Evolutionary conservation across 495 filamentous ascomycete genomes (phyloP).

Genomic region (Endocarpon pusillum): DNA sequence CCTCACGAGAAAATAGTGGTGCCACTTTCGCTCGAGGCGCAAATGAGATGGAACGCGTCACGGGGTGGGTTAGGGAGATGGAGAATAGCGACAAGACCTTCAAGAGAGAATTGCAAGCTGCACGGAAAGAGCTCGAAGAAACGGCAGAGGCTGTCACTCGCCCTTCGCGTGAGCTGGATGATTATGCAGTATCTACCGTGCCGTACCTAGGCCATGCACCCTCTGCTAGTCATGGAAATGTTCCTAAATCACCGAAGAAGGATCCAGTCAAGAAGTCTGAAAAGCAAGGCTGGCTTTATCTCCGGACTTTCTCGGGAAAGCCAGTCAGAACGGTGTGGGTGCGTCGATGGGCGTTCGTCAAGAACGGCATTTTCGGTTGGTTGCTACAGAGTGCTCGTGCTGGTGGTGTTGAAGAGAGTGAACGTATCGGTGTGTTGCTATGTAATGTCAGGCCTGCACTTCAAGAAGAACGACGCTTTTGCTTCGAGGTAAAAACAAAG

Average conservation of each 20-base stretch:
- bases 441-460: constrained; percentile 83
- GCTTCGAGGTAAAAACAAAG: constrained; percentile 98
- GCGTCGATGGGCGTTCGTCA: constrained; percentile 84
- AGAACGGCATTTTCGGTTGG: constrained; percentile 91
- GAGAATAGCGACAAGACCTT: constrained; percentile 66
- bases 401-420: constrained; percentile 83
- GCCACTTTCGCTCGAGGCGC: constrained; percentile 42
- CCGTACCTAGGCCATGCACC: constrained; percentile 46
- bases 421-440: constrained; percentile 86
- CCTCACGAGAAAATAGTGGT: constrained; percentile 39
- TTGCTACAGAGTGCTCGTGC: constrained; percentile 70
- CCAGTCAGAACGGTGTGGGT: constrained; percentile 78
- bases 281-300: constrained; percentile 90
- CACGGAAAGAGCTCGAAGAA: constrained; percentile 72
- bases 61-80: constrained; percentile 87
- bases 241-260: constrained; percentile 21
- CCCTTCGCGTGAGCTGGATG: constrained; percentile 81
- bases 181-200: constrained; percentile 75
- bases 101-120: constrained; percentile 56
- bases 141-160: constrained; percentile 47
- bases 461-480: constrained; percentile 85
- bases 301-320: constrained; percentile 70
- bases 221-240: constrained; percentile 10
- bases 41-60: constrained; percentile 73
- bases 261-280: constrained; percentile 23